phyloP scores from a whole-genome alignment of 352 stramenopile species.

The Stephanocyclus meneghinianus region DNA sequence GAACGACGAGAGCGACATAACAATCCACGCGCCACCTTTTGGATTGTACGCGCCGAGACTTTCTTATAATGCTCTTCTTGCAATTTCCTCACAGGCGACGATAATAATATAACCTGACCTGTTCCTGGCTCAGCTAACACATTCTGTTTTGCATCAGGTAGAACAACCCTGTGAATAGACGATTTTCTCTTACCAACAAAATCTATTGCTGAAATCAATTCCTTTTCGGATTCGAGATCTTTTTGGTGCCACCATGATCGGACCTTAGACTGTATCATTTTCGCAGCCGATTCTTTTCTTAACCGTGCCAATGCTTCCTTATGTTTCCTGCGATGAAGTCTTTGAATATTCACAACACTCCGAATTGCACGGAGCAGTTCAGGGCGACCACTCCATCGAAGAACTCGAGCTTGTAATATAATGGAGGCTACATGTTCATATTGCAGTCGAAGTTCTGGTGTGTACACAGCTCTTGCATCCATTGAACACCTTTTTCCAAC shows the following conservation, averaged over 20 bases:
- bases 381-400: too few species aligned
- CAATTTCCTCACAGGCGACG: neutral
- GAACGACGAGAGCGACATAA: neutral
- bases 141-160: neutral
- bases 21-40: conserved; percentile 17
- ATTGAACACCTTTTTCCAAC: neutral
- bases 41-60: neutral
- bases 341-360: too few species aligned
- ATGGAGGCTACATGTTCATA: neutral
- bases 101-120: neutral
- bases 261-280: conserved; percentile 5
- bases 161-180: neutral
- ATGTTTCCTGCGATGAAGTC: too few species aligned
- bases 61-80: conserved; percentile 7
- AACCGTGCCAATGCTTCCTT: too few species aligned
- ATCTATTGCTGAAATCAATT: conserved; percentile 18
- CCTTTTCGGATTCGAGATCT: conserved; percentile 11
- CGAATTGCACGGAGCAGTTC: too few species aligned
- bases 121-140: too few species aligned
- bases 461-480: neutral
- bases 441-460: neutral
- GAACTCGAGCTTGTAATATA: neutral
- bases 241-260: neutral
- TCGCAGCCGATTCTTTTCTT: neutral
- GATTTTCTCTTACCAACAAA: conserved; percentile 5